Percentiles rank a stretch among this genome's conserved stretches.
Evolutionary conservation across 352 stramenopile species (phyloP).

Genomic region (Pythium aphanidermatum): DNA sequence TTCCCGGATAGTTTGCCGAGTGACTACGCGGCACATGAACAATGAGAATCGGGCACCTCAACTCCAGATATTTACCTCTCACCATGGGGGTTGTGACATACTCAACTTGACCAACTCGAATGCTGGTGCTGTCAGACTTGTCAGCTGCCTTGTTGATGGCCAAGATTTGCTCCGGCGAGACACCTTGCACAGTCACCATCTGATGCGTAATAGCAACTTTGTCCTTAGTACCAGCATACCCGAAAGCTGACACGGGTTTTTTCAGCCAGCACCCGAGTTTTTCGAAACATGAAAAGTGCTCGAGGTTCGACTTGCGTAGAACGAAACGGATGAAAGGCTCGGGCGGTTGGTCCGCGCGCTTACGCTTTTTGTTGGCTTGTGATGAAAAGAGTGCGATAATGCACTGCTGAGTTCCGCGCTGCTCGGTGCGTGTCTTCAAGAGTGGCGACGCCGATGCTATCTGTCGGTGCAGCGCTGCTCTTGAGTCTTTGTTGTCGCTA

Average conservation of each 20-base stretch:
- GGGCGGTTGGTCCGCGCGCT: slow-evolving; percentile 35
- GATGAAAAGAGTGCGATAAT: slow-evolving; percentile 58
- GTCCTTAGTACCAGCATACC: slow-evolving; percentile 70
- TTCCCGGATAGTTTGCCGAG: slow-evolving; percentile 56
- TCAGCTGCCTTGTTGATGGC: slow-evolving; percentile 23
- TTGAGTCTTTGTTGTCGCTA: slow-evolving; percentile 54
- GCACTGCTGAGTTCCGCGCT: slow-evolving; percentile 28
- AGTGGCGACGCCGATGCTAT: slow-evolving; percentile 47
- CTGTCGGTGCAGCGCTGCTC: slow-evolving; percentile 53
- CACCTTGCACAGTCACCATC: slow-evolving; percentile 45
- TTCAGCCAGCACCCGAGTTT: slow-evolving; percentile 35
- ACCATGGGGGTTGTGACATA: slow-evolving; percentile 50
- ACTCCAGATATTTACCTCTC: not conserved
- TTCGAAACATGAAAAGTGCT: slow-evolving; percentile 73
- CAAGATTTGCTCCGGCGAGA: slow-evolving; percentile 37
- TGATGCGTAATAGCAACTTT: slow-evolving; percentile 68
- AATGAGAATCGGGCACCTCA: not conserved
- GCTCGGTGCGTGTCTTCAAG: slow-evolving; percentile 64
- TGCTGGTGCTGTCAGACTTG: not conserved
- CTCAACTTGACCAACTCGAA: slow-evolving; percentile 44
- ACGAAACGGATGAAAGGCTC: slow-evolving; percentile 55
- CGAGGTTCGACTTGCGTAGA: slow-evolving; percentile 65
- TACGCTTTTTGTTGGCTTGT: slow-evolving; percentile 63
- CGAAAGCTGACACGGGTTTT: slow-evolving; percentile 45
- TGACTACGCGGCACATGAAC: slow-evolving; percentile 12